Base-by-base conservation (phyloP, 805 yeast genomes). In the Ogataea sp. region DNA sequence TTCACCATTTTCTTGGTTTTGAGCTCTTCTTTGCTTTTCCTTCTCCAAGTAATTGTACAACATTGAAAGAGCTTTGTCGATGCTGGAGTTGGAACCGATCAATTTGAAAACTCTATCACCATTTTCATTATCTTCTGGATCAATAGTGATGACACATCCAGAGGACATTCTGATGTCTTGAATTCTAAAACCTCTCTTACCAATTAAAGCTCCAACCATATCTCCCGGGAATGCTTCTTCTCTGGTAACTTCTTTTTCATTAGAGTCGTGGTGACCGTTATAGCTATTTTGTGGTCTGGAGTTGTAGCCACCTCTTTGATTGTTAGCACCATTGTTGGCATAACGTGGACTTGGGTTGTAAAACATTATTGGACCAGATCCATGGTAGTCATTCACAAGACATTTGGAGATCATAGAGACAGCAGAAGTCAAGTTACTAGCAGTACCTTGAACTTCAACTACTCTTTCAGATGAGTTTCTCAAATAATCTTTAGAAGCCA, bases 161-260 rank as follows among this genome's bases (percentile, higher is more conserved):
- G 88, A 75, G 27, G 71, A 71, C 50, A 82, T 77, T 50, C 96
- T 73, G 37, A 88, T 81, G 44, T 88, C 94, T 58, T 83, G 93
- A 48, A 88, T 86, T 62, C 94, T 75, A 23, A 84, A 66, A 30
- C 96, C 96, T 47, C 80, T 78, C 49, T 82, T 81, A 43, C 96
- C 96, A 50, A 88, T 85, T 39, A 88, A 68, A 37, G 95, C 90
- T 32, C 96, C 96, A 34, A 88, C 95, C 64, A 79, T 78, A 43
- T 79, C 85, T 48, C 82, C 80, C 29, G 94, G 86, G 55, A 86
- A 82, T 23, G 73, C 65, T 16, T 78, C 63, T n/a, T 27, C 20
- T 27, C 27, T 5, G 6, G 74, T 49, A 27, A 47, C 46, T 38
- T 63, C 55, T 41, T 49, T 55, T 32, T 58, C 55, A 18, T 9